phyloP scores from a whole-genome alignment of 2,329 filamentous ascomycete genomes.

The Rhynchosporium agropyri region DNA sequence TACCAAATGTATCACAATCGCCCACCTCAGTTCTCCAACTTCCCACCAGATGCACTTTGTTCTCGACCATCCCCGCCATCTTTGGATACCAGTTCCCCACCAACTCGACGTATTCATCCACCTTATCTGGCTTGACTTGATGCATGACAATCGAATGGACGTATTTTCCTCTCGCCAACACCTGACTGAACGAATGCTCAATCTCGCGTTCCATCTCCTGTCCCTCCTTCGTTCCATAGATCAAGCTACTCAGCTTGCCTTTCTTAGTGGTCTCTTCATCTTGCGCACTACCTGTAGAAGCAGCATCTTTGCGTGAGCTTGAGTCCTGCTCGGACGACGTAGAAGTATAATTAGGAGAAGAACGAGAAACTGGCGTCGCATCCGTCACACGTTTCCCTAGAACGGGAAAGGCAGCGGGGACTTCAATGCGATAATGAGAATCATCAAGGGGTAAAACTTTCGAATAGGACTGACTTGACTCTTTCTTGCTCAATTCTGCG shows the following conservation, averaged over 20 bases:
- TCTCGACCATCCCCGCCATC: slow-evolving; percentile 81
- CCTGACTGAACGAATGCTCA: slow-evolving; percentile 92
- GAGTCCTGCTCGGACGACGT: slow-evolving; percentile 9
- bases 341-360: neutral
- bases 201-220: slow-evolving; percentile 94
- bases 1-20: slow-evolving; percentile 95
- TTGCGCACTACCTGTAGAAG: slow-evolving; percentile 62
- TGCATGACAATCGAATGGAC: slow-evolving; percentile 98
- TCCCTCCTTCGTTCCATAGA: slow-evolving; percentile 96
- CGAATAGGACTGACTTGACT: slow-evolving; percentile 73
- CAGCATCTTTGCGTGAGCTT: slow-evolving; percentile 58
- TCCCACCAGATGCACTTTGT: slow-evolving; percentile 93
- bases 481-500: slow-evolving; percentile 75
- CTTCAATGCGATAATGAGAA: slow-evolving; percentile 44
- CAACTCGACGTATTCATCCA: slow-evolving; percentile 90
- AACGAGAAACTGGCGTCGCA: slow-evolving; percentile 43
- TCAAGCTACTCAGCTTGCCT: slow-evolving; percentile 78
- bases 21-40: slow-evolving; percentile 99
- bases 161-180: slow-evolving; percentile 94
- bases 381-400: slow-evolving; percentile 46
- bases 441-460: slow-evolving; percentile 46
- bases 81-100: slow-evolving; percentile 91
- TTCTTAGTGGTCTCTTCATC: slow-evolving; percentile 60
- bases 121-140: slow-evolving; percentile 91
- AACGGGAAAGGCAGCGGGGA: slow-evolving; percentile 44